Evolutionary conservation across 495 filamentous ascomycete genomes (phyloP).

Genomic region (Annulohypoxylon moriforme): DNA sequence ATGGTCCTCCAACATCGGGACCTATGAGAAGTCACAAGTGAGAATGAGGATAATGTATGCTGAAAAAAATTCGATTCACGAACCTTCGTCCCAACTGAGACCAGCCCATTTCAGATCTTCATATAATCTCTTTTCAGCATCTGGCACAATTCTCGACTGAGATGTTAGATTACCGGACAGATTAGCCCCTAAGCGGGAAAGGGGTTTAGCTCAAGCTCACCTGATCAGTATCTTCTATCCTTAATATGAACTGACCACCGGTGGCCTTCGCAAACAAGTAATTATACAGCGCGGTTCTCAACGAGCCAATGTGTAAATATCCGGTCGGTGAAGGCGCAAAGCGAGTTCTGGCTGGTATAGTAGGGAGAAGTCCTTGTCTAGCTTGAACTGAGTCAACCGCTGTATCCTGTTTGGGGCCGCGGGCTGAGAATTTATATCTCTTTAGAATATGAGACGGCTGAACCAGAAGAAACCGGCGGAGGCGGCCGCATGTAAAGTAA

Average conservation of each 20-base stretch:
- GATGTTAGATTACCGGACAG: conserved; percentile 25
- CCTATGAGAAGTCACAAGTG: conserved; percentile 59
- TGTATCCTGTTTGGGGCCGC: too few relatives aligned
- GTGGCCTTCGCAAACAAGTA: conserved; percentile 89
- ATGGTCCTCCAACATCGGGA: conserved; percentile 79
- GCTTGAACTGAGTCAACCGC: background rate
- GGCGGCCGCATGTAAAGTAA: conserved; percentile 32
- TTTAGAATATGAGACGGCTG: conserved; percentile 35
- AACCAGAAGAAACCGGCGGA: conserved; percentile 30
- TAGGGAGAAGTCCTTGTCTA: conserved; percentile 61
- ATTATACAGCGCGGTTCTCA: conserved; percentile 93
- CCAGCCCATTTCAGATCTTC: conserved; percentile 90
- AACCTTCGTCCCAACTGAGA: conserved; percentile 93
- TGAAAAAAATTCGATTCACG: background rate
- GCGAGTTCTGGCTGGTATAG: conserved; percentile 81
- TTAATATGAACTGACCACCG: conserved; percentile 89
- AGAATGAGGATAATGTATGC: conserved; percentile 21
- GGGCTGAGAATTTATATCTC: conserved; percentile 41
- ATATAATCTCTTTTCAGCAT: conserved; percentile 79
- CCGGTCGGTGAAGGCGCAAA: conserved; percentile 98
- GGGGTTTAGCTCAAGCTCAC: conserved; percentile 56
- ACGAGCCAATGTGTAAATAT: conserved; percentile 88
- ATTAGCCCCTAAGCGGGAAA: background rate
- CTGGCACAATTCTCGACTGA: conserved; percentile 65
- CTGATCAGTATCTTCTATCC: conserved; percentile 96